Evolutionary conservation across 1,284 basidiomycete species (phyloP).

Genomic region (Ustanciosporium gigantosporum): DNA sequence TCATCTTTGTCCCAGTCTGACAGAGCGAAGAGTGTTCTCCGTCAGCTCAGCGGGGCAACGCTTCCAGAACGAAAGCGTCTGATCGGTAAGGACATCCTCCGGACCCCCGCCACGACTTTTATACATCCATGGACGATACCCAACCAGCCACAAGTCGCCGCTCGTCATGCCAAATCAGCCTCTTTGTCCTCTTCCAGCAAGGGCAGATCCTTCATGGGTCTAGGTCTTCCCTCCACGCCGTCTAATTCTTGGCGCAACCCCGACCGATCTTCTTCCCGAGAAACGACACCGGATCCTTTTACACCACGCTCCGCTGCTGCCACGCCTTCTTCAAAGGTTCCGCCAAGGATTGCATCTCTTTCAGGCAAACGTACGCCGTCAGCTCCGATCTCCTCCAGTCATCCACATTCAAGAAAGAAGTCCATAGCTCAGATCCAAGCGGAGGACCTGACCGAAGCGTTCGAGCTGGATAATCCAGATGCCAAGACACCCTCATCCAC

Average conservation of each 20-base stretch:
- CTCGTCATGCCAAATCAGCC: constrained; percentile 4
- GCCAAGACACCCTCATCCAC: constrained; percentile 1
- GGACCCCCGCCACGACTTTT: neutral
- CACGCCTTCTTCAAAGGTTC: neutral
- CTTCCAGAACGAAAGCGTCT: constrained; percentile 19
- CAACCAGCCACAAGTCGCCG: neutral
- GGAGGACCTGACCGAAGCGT: constrained; percentile 54
- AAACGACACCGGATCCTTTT: neutral
- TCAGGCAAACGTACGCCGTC: constrained; percentile 14
- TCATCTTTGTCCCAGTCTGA: constrained; percentile 3
- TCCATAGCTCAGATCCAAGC: constrained; percentile 50
- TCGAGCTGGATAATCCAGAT: constrained; percentile 32
- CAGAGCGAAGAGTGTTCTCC: constrained; percentile 6
- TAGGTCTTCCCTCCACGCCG: neutral
- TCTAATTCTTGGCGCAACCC: too few species aligned
- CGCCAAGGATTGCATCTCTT: constrained; percentile 13
- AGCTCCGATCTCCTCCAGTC: constrained; percentile 25
- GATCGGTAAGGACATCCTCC: constrained; percentile 12
- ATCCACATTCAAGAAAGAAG: constrained; percentile 57
- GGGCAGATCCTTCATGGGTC: neutral
- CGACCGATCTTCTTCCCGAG: too few species aligned
- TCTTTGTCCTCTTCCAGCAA: constrained; percentile 3
- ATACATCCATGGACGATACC: constrained; percentile 27
- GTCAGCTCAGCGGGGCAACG: constrained; percentile 12
- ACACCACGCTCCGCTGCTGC: neutral